Percentiles rank a stretch among this genome's conserved stretches.
phyloP scores from a whole-genome alignment of 495 filamentous ascomycete genomes.

The Neurospora discreta region DNA sequence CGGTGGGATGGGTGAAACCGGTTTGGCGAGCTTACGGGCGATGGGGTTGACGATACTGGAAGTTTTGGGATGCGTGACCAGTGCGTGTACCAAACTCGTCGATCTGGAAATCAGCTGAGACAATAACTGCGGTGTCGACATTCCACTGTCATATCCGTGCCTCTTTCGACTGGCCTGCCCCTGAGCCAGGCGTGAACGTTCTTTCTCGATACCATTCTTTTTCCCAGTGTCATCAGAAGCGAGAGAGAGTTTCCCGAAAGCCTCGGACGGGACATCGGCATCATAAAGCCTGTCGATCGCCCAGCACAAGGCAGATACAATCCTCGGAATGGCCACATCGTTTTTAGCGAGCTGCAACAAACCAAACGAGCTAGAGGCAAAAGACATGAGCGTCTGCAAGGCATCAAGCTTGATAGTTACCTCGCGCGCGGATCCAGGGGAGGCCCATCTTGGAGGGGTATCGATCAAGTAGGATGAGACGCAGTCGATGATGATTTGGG shows the following conservation, averaged over 20 bases:
- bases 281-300: slow-evolving; percentile 36
- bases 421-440: slow-evolving; percentile 18
- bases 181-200: background rate
- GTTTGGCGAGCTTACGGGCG: slow-evolving; percentile 21
- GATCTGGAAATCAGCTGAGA: slow-evolving; percentile 18
- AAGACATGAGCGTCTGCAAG: slow-evolving; percentile 26
- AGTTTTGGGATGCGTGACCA: slow-evolving; percentile 28
- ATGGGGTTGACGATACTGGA: slow-evolving; percentile 21
- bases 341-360: slow-evolving; percentile 26
- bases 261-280: slow-evolving; percentile 17
- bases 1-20: background rate
- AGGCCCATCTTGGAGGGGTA: slow-evolving; percentile 24
- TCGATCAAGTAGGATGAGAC: slow-evolving; percentile 30
- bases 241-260: background rate
- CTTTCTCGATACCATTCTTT: background rate
- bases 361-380: slow-evolving; percentile 29
- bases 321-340: slow-evolving; percentile 28
- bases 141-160: background rate
- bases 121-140: slow-evolving; percentile 4
- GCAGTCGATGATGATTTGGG: slow-evolving; percentile 27
- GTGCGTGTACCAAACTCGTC: slow-evolving; percentile 28
- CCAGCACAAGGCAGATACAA: slow-evolving; percentile 27
- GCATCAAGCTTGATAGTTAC: slow-evolving; percentile 19
- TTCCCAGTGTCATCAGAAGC: background rate
- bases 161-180: background rate